These are phyloP conservation scores for Alternaria angustiovoidea DNA, from an alignment of 2,329 filamentous ascomycete species.

Conservation along the genomic window DNA sequence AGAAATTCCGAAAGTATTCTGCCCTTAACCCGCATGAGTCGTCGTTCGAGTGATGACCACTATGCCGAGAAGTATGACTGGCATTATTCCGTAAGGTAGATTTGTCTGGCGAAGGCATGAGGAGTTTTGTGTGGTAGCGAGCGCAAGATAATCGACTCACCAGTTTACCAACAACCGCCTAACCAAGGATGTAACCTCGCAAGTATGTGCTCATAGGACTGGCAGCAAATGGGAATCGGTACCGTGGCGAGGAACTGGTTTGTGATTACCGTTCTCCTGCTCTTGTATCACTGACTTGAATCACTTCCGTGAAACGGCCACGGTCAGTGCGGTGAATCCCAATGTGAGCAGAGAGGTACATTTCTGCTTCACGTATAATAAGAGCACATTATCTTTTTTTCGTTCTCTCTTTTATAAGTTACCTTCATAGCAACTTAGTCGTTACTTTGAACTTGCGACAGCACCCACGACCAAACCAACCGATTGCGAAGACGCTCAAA, in stretches of 20 bases:
- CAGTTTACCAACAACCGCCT: not conserved
- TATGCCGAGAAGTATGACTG: not conserved
- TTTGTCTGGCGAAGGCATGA: not conserved
- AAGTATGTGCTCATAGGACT: not conserved
- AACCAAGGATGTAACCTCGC: not conserved
- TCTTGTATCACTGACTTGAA: not conserved
- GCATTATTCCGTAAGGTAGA: not conserved
- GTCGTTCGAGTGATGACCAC: not conserved
- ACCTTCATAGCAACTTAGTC: not conserved
- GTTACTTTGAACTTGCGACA: not conserved
- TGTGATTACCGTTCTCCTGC: not conserved
- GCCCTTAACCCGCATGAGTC: not conserved
- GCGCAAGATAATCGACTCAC: not conserved
- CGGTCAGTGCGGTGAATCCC: not conserved
- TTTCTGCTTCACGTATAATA: not conserved
- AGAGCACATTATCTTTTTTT: not conserved
- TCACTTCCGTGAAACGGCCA: not conserved
- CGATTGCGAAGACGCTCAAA: not conserved
- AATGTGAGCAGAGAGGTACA: not conserved
- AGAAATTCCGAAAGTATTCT: not conserved
- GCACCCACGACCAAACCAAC: not conserved
- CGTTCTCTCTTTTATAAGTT: not conserved
- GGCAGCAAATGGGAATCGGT: not conserved
- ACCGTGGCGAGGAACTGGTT: not conserved
- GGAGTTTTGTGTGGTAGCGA: not conserved